Conservation (phyloP, 2,329 filamentous ascomycete genomes). For the Pyrenophora tritici-repentis region DNA sequence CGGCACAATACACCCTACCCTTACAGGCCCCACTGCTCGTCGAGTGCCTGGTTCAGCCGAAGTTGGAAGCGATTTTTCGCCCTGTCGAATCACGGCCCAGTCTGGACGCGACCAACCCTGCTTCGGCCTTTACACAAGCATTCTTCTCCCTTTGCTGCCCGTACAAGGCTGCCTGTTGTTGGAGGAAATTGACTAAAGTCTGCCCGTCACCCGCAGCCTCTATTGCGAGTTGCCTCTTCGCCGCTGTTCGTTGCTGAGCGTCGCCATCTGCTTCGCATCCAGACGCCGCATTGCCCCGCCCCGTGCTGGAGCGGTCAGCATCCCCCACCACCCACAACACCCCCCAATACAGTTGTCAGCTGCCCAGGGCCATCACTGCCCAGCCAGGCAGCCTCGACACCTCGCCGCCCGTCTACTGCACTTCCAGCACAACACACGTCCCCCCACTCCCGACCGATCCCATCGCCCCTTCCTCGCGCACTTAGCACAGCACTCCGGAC, state of each 20-base stretch:
- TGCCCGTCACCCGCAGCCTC: slow-evolving; percentile 3
- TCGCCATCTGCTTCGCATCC: neutral
- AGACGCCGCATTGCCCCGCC: slow-evolving; percentile 10
- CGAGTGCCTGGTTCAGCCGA: slow-evolving; percentile 29
- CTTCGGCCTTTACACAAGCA: neutral
- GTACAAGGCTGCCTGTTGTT: neutral
- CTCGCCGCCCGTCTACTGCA: too few relatives aligned
- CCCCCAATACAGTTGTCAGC: neutral
- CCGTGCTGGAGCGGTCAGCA: slow-evolving; percentile 17
- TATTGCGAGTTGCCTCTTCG: slow-evolving; percentile 12
- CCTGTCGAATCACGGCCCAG: slow-evolving; percentile 33
- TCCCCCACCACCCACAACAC: slow-evolving; percentile 9
- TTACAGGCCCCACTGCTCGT: neutral
- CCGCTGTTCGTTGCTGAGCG: slow-evolving; percentile 9
- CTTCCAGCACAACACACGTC: neutral
- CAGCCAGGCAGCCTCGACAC: neutral
- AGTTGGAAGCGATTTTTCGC: slow-evolving; percentile 14
- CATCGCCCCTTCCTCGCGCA: slow-evolving; percentile 30
- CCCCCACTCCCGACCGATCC: slow-evolving; percentile 24
- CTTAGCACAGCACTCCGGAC: slow-evolving; percentile 32
- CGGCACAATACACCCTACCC: neutral
- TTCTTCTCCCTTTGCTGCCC: slow-evolving; percentile 14
- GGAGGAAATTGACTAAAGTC: neutral
- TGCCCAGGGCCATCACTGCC: neutral
- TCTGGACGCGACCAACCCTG: slow-evolving; percentile 12